phyloP scores from a whole-genome alignment of 1,284 basidiomycete species.

The Boletus semigastroideus region DNA sequence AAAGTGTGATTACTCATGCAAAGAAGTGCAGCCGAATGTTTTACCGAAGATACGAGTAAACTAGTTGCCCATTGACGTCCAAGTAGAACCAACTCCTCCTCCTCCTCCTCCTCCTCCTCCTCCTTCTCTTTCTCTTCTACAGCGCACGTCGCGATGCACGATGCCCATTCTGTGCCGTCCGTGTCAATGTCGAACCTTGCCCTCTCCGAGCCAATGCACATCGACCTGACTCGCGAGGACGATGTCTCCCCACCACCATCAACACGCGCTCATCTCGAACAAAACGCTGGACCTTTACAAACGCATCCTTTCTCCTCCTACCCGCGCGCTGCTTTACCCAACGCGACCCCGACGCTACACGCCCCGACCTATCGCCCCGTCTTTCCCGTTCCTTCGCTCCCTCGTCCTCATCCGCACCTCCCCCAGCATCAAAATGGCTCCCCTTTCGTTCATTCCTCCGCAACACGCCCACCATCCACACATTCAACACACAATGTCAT shows the following conservation, averaged over 20 bases:
- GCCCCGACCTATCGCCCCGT: constrained; percentile 43
- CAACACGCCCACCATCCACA: constrained; percentile 17
- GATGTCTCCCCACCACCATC: constrained; percentile 36
- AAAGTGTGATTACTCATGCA: constrained; percentile 25
- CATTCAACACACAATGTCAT: constrained; percentile 54
- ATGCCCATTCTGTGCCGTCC: constrained; percentile 29
- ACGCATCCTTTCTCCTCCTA: constrained; percentile 19
- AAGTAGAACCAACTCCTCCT: constrained; percentile 1
- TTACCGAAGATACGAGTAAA: constrained; percentile 30
- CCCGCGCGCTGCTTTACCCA: constrained; percentile 16
- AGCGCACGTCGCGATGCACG: constrained; percentile 24
- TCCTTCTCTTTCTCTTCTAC: not conserved
- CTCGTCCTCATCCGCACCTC: constrained; percentile 23
- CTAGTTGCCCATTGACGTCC: constrained; percentile 21
- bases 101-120: constrained; percentile 3
- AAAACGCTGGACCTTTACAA: constrained; percentile 42
- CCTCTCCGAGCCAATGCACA: constrained; percentile 42
- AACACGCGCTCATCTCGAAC: constrained; percentile 32
- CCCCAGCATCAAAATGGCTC: constrained; percentile 20
- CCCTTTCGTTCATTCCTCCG: constrained; percentile 13
- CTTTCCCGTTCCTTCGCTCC: constrained; percentile 43
- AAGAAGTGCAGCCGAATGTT: constrained; percentile 19
- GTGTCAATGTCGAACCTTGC: constrained; percentile 35
- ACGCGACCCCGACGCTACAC: constrained; percentile 22
- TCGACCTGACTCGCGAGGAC: constrained; percentile 65